Conservation (phyloP, 2,329 filamentous ascomycete species). For the Ophiostoma sp. region DNA sequence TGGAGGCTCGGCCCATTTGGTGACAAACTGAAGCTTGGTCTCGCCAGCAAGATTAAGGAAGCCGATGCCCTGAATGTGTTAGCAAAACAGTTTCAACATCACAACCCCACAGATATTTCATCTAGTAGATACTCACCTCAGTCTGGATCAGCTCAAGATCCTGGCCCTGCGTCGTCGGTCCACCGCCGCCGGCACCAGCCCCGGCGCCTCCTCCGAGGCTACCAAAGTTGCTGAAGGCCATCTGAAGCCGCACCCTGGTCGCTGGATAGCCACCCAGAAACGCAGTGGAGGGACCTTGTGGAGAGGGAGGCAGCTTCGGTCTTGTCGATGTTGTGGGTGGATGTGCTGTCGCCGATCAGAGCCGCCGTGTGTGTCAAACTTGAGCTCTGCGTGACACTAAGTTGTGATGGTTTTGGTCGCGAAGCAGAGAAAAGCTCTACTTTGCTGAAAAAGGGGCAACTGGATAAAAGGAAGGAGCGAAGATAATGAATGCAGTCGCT, state of each 20-base stretch:
- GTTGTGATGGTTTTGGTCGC: background rate
- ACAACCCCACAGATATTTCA: background rate
- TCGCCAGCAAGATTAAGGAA: conserved; percentile 81
- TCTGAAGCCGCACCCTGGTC: conserved; percentile 35
- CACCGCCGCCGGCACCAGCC: conserved; percentile 44
- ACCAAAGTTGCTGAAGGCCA: conserved; percentile 67
- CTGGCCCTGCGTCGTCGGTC: conserved; percentile 50
- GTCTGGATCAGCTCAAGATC: conserved; percentile 78
- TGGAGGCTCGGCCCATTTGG: conserved; percentile 75
- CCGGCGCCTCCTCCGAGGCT: conserved; percentile 48
- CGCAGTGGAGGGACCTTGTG: conserved; percentile 18
- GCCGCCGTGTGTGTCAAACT: background rate
- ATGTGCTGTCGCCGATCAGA: background rate
- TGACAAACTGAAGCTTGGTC: conserved; percentile 77
- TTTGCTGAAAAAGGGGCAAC: background rate
- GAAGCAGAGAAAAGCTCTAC: background rate
- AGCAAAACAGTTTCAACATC: background rate
- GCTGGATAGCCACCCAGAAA: conserved; percentile 24
- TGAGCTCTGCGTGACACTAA: background rate
- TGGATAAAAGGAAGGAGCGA: background rate
- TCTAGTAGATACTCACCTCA: conserved; percentile 57
- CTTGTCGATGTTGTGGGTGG: background rate
- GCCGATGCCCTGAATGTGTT: conserved; percentile 62
- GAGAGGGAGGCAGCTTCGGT: conserved; percentile 17
- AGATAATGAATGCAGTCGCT: background rate